A percentile compares a stretch with the other conserved stretches of the same genome.
Conservation (phyloP, 2,329 filamentous ascomycete species). For the Fonsecaea nubica region DNA sequence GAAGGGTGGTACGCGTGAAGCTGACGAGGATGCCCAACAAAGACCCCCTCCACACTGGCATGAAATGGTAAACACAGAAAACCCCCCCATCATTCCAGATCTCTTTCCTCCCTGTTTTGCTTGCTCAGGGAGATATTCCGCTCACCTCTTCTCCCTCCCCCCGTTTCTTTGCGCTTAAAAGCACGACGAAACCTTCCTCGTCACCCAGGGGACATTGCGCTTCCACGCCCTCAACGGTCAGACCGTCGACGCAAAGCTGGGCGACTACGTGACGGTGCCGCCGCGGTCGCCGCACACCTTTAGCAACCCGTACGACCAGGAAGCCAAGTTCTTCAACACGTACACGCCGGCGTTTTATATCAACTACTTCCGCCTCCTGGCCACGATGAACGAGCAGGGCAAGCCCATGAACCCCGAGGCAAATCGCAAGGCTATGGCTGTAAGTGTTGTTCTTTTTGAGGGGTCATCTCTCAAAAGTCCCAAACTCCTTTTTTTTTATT, state of each 20-base stretch:
- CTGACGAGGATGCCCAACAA: neutral
- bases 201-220: conserved; percentile 48
- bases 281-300: conserved; percentile 40
- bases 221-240: conserved; percentile 38
- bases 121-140: no score
- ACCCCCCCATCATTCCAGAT: neutral
- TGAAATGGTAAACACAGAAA: conserved; percentile 30
- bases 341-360: neutral
- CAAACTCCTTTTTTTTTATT: neutral
- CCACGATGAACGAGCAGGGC: conserved; percentile 53
- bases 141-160: neutral
- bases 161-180: conserved; percentile 45
- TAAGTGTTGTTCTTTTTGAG: conserved; percentile 19
- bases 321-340: conserved; percentile 1
- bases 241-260: conserved; percentile 36
- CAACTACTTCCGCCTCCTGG: conserved; percentile 51
- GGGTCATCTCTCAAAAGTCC: neutral
- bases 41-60: conserved; percentile 39
- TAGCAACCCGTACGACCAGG: conserved; percentile 39
- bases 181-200: conserved; percentile 65
- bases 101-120: no score
- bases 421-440: conserved; percentile 39
- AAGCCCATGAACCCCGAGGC: conserved; percentile 43
- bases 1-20: neutral
- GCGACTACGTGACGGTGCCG: conserved; percentile 63